These are phyloP conservation scores for Claviceps sp. DNA, from an alignment of 2,329 filamentous ascomycete genomes.

Conservation along the genomic window DNA sequence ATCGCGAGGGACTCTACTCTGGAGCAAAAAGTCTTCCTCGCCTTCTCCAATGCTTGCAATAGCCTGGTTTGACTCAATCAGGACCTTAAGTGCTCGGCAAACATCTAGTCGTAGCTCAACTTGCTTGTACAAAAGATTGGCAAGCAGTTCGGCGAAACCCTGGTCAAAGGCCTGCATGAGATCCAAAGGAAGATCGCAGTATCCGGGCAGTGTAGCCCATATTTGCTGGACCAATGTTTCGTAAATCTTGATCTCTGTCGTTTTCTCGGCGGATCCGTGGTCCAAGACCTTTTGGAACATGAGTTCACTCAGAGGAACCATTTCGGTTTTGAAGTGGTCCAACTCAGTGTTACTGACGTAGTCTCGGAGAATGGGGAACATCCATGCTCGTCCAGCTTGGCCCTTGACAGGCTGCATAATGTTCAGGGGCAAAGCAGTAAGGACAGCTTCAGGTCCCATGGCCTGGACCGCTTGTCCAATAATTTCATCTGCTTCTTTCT, in stretches of 20 bases:
- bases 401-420: slow-evolving; percentile 62
- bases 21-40: slow-evolving; percentile 60
- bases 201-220: slow-evolving; percentile 87
- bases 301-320: slow-evolving; percentile 77
- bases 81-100: slow-evolving; percentile 70
- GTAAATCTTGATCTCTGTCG: slow-evolving; percentile 94
- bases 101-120: slow-evolving; percentile 75
- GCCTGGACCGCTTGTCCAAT: slow-evolving; percentile 77
- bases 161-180: slow-evolving; percentile 68
- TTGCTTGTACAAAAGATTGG: slow-evolving; percentile 87
- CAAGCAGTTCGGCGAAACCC: slow-evolving; percentile 74
- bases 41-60: slow-evolving; percentile 55
- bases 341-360: slow-evolving; percentile 81
- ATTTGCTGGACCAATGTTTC: slow-evolving; percentile 93
- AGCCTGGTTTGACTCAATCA: slow-evolving; percentile 85
- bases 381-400: slow-evolving; percentile 80
- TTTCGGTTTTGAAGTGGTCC: slow-evolving; percentile 69
- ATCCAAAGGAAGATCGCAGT: slow-evolving; percentile 85
- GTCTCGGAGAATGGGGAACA: slow-evolving; percentile 82
- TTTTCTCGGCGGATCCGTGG: slow-evolving; percentile 71
- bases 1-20: slow-evolving; percentile 63
- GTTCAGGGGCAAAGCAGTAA: slow-evolving; percentile 76
- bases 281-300: slow-evolving; percentile 85
- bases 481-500: slow-evolving; percentile 87
- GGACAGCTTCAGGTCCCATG: slow-evolving; percentile 77